Evolutionary conservation across 1,284 basidiomycete genomes (phyloP).

Genomic region (Meripilus lineatus): DNA sequence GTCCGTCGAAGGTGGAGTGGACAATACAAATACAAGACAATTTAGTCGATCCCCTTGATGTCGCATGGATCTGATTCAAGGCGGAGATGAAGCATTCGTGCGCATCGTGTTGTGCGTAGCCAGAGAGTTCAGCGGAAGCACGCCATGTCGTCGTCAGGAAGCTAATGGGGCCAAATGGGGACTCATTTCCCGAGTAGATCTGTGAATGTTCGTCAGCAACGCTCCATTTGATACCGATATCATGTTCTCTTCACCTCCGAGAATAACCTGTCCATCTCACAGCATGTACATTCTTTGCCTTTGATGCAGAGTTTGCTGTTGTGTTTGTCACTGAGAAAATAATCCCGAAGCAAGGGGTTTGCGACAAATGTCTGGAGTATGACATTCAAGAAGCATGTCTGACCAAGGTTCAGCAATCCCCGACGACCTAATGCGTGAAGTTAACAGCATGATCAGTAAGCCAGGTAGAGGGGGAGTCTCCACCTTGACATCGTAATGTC

Average conservation of each 20-base stretch:
- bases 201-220: conserved; percentile 24
- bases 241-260: conserved; percentile 53
- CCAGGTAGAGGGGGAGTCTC: conserved; percentile 6
- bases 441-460: neutral
- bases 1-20: conserved; percentile 87
- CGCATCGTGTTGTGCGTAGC: conserved; percentile 92
- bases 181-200: conserved; percentile 69
- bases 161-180: conserved; percentile 78
- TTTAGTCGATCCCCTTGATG: conserved; percentile 64
- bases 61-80: conserved; percentile 82
- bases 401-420: conserved; percentile 88
- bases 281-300: conserved; percentile 80
- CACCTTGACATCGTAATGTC: conserved; percentile 62
- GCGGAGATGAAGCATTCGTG: conserved; percentile 87
- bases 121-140: conserved; percentile 77
- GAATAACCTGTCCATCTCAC: conserved; percentile 93
- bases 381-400: conserved; percentile 94
- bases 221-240: neutral
- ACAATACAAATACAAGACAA: conserved; percentile 88
- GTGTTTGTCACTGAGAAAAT: conserved; percentile 88
- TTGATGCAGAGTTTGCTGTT: conserved; percentile 60
- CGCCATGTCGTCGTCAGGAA: conserved; percentile 89
- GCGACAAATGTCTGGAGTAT: conserved; percentile 91
- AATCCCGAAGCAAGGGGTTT: conserved; percentile 88
- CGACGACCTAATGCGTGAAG: conserved; percentile 59